phyloP scores from a whole-genome alignment of 2,329 filamentous ascomycete species.

The Nemania bipapillata region DNA sequence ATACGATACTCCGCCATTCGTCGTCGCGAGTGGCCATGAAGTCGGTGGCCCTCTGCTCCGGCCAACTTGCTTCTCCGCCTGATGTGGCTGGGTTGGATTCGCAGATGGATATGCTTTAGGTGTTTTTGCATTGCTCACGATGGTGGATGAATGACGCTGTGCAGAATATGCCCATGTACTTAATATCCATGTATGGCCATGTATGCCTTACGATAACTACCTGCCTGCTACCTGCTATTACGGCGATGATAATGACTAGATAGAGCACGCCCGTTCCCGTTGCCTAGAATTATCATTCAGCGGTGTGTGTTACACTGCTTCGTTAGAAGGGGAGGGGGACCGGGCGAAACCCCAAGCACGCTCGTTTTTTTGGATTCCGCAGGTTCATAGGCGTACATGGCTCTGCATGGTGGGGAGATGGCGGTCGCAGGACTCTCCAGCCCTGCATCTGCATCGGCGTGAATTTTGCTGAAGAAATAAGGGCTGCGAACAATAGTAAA shows the following conservation, averaged over 20 bases:
- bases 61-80: slow-evolving; percentile 18
- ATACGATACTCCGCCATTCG: slow-evolving; percentile 22
- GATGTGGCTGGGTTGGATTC: slow-evolving; percentile 36
- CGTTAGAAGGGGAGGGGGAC: slow-evolving; percentile 15
- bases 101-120: slow-evolving; percentile 26
- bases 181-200: background rate
- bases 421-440: slow-evolving; percentile 10
- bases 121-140: slow-evolving; percentile 25
- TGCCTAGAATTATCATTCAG: slow-evolving; percentile 20
- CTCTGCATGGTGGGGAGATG: slow-evolving; percentile 29
- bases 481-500: background rate
- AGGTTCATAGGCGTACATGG: slow-evolving; percentile 19
- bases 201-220: slow-evolving; percentile 35
- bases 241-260: slow-evolving; percentile 14
- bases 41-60: slow-evolving; percentile 8
- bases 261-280: slow-evolving; percentile 16
- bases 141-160: background rate
- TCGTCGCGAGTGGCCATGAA: slow-evolving; percentile 21
- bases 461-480: slow-evolving; percentile 6
- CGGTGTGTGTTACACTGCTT: slow-evolving; percentile 39
- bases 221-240: no score
- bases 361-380: slow-evolving; percentile 23
- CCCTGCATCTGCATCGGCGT: slow-evolving; percentile 11
- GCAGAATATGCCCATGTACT: background rate
- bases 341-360: slow-evolving; percentile 23